Evolutionary conservation across 1,139 yeast species (phyloP), one percentile per base, ranked within the genome.

Genomic region (Wickerhamomyces sp.): DNA sequence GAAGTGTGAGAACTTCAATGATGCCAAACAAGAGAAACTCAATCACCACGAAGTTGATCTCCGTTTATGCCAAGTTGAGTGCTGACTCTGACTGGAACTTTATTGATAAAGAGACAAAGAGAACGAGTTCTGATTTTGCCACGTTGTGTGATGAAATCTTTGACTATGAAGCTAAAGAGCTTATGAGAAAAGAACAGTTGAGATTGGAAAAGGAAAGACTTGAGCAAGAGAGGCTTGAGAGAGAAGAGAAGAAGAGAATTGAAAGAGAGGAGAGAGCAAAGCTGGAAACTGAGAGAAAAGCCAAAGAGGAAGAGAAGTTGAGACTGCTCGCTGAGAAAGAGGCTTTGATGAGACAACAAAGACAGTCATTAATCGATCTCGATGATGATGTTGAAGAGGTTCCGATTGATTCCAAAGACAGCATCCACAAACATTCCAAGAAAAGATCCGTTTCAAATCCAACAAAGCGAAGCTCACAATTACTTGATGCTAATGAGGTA

Each of bases 61-160:
- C 87, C 1, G 76, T 86, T 0, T 82, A 82, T 54, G 85, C 89
- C 22, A 79, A 77, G 53, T 62, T 81, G 43, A 70, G 85, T 2
- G 45, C 38, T 30, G 86, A 79, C 41, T 68, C 73, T 31, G 83
- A 77, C 41, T 75, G 86, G 78, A 83, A 78, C 50, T 75, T 75
- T 47, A 73, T 80, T 62, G 85, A 80, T 47, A 77, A 75, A 49
- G 86, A 78, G 55, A 78, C 87, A 14, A 80, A 75, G 59, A 70
- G 91, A 59, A 79, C 88, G 2, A 77, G 86, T 24, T 79, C 86
- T 11, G 83, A 84, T 38, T 82, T 82, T 63, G 91, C 88, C 10
- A 72, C 82, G 5, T 64, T 82, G 32, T 80, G 87, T 65, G 89
- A 82, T 59, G 78, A 76, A 55, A 75, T 82, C 40, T 82, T 82